Base-by-base conservation (phyloP, 139 green algal genomes). In the Raphidocelis subcapitata region DNA sequence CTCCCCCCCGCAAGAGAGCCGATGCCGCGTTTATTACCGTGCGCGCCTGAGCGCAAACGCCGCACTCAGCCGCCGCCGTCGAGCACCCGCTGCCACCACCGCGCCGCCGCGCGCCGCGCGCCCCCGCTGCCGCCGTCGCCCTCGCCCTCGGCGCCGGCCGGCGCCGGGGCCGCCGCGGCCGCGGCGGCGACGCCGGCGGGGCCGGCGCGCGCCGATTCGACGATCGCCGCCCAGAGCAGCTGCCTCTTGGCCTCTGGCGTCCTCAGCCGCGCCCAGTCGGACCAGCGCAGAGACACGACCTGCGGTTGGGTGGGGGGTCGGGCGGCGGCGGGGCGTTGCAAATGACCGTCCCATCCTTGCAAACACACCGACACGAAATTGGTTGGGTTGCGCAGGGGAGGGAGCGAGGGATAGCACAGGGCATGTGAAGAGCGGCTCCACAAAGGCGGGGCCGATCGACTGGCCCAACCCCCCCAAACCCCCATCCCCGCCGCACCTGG, bases 191-290 rank as follows among this genome's bases (percentile, higher is more conserved):
- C n/a, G n/a, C n/a, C n/a, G n/a, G n/a, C n/a, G n/a, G n/a, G n/a
- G n/a, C n/a, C n/a, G n/a, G n/a, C n/a, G n/a, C n/a, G n/a, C n/a
- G n/a, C n/a, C n/a, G n/a, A n/a, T n/a, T n/a, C n/a, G n/a, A n/a
- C n/a, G 8, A 49, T 8, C 41, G 41, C 41, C 8, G 8, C 41
- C 37, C 41, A 75, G 5, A 33, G 18, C 23, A 61, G 65, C 14
- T 32, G 16, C 23, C 3, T 21, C 8, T 26, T 36, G 21, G 65
- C 57, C 31, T 67, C 57, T 24, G 26, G 4, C 1, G 56, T 52
- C 5, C 59, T 67, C 3, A 75, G 29, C 28, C 69, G 69, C n/a
- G 36, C n/a, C 69, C 69, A 75, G 28, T 75, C 69, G 10, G 56
- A 52, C 32, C n/a, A 60, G 31, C 65, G 65, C 26, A 71, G 21